Evolutionary conservation across 768 basidiomycete species (phyloP), one percentile per base, ranked within the genome.

Genomic region (Boletus rufocinnamomeus): DNA sequence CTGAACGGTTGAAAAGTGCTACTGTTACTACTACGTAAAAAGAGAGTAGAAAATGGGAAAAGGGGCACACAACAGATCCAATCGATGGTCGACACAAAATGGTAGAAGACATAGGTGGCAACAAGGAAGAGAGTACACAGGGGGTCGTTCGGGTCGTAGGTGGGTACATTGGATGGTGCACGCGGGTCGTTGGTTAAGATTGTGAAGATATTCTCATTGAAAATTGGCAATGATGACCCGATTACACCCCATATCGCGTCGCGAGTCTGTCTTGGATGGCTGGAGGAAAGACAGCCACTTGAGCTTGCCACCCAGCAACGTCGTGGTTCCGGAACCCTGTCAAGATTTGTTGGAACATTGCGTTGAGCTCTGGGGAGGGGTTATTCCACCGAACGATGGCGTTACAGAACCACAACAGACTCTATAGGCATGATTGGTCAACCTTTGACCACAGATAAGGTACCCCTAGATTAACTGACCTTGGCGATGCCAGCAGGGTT

Each of bases 341-440:
- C 54, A 99, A 77, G 50, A 99, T 82, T 74, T 89, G 84, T 70
- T 87, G 84, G 85, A 99, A 99, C 93, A 97, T 98, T 49, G 79
- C 79, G 71, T 97, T 93, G 57, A 99, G 82, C 75, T 96, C 93
- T 13, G 85, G 80, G 1, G 95, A 97, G 0, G 97, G 97, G 57
- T 85, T 85, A 56, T 87, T 91, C 97, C 97, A 99, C 60, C 95
- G 84, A 52, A 95, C 91, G 61, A 98, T 91, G 19, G 97, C 93
- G 72, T 98, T 98, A 75, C 96, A 96, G 85, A 99, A 98, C 90
- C 91, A 98, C 54, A 96, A 75, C 62, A 98, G 79, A 66, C 91
- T 91, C 96, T 98, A 72, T 14, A 51, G 49, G 30, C 13, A 41
- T 9, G 28, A 27, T 13, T 38, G 4, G 30, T 69, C 37, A 69